These are phyloP conservation scores for Calycina herbarum DNA, from an alignment of 2,329 filamentous ascomycete genomes.

Conservation along the genomic window DNA sequence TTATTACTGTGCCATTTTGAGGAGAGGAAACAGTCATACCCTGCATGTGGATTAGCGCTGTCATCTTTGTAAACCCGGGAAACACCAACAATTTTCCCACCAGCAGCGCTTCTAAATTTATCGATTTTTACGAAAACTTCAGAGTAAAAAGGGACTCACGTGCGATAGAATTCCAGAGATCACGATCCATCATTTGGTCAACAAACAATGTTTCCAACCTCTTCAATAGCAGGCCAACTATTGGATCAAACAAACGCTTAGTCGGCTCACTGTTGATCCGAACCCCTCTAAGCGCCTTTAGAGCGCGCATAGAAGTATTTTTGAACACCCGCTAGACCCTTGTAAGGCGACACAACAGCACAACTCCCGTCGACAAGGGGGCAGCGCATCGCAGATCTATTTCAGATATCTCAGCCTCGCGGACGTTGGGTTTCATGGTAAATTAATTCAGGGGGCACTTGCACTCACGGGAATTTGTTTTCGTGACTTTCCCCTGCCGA, in stretches of 20 bases:
- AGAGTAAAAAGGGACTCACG: neutral
- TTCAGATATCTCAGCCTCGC: neutral
- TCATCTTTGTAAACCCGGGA: neutral
- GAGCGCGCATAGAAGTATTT: conserved; percentile 3
- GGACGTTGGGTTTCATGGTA: neutral
- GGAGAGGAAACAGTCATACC: neutral
- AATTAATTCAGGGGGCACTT: neutral
- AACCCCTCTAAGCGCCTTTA: neutral
- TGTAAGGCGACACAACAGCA: neutral
- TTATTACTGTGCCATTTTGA: neutral
- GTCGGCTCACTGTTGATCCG: neutral
- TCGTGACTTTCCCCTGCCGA: neutral
- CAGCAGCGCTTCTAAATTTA: neutral
- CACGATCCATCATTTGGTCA: neutral
- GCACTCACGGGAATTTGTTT: neutral
- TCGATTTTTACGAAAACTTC: neutral
- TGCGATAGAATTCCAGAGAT: neutral
- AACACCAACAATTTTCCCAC: neutral
- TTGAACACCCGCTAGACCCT: neutral
- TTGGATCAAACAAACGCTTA: neutral
- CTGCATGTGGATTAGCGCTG: neutral
- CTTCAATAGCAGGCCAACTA: neutral
- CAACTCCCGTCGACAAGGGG: neutral
- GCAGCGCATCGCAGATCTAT: neutral
- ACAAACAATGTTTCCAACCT: no score